Evolutionary conservation across 345 rosid species (phyloP), one percentile per base, ranked within the genome.

Genomic region (Hibiscus syriacus): DNA sequence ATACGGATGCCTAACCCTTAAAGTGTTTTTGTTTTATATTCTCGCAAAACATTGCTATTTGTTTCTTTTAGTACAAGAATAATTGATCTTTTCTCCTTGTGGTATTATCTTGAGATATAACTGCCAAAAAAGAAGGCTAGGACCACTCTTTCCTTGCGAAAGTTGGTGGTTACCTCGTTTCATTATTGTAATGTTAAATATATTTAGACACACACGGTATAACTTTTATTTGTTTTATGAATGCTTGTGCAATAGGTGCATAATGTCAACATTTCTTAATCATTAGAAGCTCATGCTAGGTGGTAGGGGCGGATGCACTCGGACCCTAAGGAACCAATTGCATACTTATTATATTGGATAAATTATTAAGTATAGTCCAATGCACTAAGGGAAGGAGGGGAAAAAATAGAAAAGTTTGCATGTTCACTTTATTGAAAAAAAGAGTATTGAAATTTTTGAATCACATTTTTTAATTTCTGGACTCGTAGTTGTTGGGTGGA

Each of bases 51-150:
- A 43, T 14, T 43, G 48, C 48, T 14, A 43, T 11, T 43, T 43
- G 48, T 43, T 43, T 11, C 48, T 13, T 43, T 16, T 12, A 43
- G 48, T 43, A 11, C 48, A 43, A 13, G 48, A 43, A 43, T 43
- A 43, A 2, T 53, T 12, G 5, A 23, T 23, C 30, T 14, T 27
- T 41, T 62, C 73, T 17, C 30, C 45, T 19, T 25, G 4, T 65
- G 70, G 64, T 70, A 56, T 69, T 66, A 32, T 69, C 74, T 59
- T 50, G 26, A 23, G 26, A 36, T 54, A 67, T 49, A 49, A 72
- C 68, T 17, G 27, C 65, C 10, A 20, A 50, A 50, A 6, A 34
- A 60, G 20, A 58, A 17, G 48, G 20, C 17, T 17, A 3, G 25
- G 50, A 4, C 14, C 20, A 8, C 53, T 30, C 50, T 20, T 50